Conservation (phyloP, 257 asterid genomes). For the Solanum chiquidenum region DNA sequence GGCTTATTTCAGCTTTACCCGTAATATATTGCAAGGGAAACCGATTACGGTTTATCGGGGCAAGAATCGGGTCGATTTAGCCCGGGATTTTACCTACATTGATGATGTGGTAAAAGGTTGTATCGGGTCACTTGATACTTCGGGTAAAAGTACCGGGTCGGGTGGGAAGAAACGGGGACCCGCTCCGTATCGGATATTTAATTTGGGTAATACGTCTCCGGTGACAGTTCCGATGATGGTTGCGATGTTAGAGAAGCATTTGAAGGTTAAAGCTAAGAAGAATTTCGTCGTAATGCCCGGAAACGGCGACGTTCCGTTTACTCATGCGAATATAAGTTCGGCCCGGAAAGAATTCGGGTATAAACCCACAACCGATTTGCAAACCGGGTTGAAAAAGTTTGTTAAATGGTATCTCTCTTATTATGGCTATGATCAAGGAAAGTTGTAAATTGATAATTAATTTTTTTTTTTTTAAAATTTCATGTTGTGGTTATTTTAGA, state of each 20-base stretch:
- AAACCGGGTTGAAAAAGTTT: slow-evolving; percentile 75
- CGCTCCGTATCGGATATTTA: slow-evolving; percentile 63
- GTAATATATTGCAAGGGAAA: slow-evolving; percentile 49
- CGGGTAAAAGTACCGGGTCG: slow-evolving; percentile 72
- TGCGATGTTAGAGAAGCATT: slow-evolving; percentile 46
- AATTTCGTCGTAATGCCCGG: slow-evolving; percentile 59
- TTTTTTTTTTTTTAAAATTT: background rate
- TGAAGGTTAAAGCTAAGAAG: slow-evolving; percentile 65
- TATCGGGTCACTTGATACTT: slow-evolving; percentile 54
- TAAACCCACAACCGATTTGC: slow-evolving; percentile 69
- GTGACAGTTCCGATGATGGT: slow-evolving; percentile 86
- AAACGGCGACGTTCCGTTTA: slow-evolving; percentile 83
- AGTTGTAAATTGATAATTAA: slow-evolving; percentile 29
- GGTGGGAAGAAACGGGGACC: slow-evolving; percentile 73
- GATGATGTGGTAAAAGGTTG: slow-evolving; percentile 80
- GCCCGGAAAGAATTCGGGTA: slow-evolving; percentile 66
- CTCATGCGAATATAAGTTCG: slow-evolving; percentile 66
- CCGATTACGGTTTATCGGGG: slow-evolving; percentile 66
- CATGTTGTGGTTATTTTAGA: slow-evolving; percentile 4
- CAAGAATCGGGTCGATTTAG: slow-evolving; percentile 56
- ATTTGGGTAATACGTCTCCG: slow-evolving; percentile 70
- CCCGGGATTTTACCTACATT: slow-evolving; percentile 75
- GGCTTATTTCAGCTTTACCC: slow-evolving; percentile 71
- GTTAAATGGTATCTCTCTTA: slow-evolving; percentile 66
- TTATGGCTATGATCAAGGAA: slow-evolving; percentile 52